These are phyloP conservation scores for Aquilaria malaccensis DNA, from an alignment of 345 rosid genomes.

Conservation along the genomic window DNA sequence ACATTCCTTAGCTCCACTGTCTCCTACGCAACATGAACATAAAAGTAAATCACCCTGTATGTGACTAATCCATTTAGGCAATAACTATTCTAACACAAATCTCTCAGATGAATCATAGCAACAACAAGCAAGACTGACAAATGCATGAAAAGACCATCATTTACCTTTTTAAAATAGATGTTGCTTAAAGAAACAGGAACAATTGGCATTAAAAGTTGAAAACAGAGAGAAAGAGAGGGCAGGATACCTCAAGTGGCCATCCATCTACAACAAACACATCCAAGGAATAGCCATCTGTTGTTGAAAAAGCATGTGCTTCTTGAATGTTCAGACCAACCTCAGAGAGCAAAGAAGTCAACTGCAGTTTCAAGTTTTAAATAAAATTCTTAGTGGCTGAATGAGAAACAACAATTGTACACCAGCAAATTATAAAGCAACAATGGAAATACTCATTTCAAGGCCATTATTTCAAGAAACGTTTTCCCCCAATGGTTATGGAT, in stretches of 20 bases:
- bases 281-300: constrained; percentile 60
- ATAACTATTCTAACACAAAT: no score
- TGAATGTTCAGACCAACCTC: constrained; percentile 63
- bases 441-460: not conserved
- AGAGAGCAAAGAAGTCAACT: constrained; percentile 56
- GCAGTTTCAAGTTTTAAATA: constrained; percentile 23
- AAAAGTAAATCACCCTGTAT: constrained; percentile 8
- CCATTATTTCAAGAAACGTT: not conserved
- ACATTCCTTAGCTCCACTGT: constrained; percentile 39
- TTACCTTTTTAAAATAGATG: not conserved
- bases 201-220: no score
- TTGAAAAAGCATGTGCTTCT: constrained; percentile 76
- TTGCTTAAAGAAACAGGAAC: no score
- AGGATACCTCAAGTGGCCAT: constrained; percentile 45
- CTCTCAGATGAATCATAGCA: not conserved
- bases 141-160: not conserved
- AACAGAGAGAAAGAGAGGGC: constrained; percentile 1
- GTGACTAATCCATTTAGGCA: not conserved
- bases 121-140: not conserved
- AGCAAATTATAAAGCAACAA: no score
- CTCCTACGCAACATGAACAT: constrained; percentile 37
- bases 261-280: constrained; percentile 72
- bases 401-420: not conserved
- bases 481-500: no score
- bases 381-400: not conserved